A percentile compares a stretch with the other conserved stretches of the same genome.
phyloP scores from a whole-genome alignment of 805 yeast genomes.

The Yarrowia osloensis region DNA sequence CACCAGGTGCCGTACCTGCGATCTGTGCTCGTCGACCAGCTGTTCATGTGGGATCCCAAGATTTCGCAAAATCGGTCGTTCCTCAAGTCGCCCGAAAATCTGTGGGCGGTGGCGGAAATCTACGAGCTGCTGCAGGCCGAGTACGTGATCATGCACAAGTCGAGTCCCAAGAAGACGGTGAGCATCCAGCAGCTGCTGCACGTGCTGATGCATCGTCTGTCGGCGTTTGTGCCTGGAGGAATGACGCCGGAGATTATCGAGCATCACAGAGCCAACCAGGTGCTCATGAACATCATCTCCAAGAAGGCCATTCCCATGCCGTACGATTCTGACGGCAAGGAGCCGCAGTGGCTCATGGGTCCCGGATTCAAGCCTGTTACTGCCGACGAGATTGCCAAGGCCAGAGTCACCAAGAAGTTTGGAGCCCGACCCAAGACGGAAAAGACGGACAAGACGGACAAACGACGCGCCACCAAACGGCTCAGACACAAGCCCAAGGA shows the following conservation, averaged over 20 bases:
- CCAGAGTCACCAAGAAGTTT: slow-evolving; percentile 19
- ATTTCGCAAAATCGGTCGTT: slow-evolving; percentile 15
- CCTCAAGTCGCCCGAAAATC: slow-evolving; percentile 7
- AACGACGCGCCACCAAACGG: slow-evolving; percentile 12
- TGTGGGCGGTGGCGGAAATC: slow-evolving; percentile 17
- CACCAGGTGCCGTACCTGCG: not conserved
- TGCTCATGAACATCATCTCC: slow-evolving; percentile 29
- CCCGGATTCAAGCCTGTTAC: slow-evolving; percentile 6
- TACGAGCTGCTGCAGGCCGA: slow-evolving; percentile 27
- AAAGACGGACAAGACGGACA: not conserved
- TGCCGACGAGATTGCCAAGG: slow-evolving; percentile 3
- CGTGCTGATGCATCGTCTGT: slow-evolving; percentile 20
- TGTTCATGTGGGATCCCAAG: slow-evolving; percentile 28
- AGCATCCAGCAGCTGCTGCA: slow-evolving; percentile 5
- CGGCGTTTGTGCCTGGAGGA: slow-evolving; percentile 22
- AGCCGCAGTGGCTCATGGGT: slow-evolving; percentile 21
- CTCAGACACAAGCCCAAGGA: slow-evolving; percentile 4
- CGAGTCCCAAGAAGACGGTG: not conserved
- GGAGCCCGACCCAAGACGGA: slow-evolving; percentile 21
- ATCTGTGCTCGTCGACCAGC: not conserved
- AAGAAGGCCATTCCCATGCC: slow-evolving; percentile 30
- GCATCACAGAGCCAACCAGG: slow-evolving; percentile 6
- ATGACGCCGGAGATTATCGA: slow-evolving; percentile 22
- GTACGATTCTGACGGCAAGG: slow-evolving; percentile 13
- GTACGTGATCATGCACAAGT: slow-evolving; percentile 8